Evolutionary conservation across 805 yeast species (phyloP), one percentile per base, ranked within the genome.

Genomic region (Candida dajiaensis): DNA sequence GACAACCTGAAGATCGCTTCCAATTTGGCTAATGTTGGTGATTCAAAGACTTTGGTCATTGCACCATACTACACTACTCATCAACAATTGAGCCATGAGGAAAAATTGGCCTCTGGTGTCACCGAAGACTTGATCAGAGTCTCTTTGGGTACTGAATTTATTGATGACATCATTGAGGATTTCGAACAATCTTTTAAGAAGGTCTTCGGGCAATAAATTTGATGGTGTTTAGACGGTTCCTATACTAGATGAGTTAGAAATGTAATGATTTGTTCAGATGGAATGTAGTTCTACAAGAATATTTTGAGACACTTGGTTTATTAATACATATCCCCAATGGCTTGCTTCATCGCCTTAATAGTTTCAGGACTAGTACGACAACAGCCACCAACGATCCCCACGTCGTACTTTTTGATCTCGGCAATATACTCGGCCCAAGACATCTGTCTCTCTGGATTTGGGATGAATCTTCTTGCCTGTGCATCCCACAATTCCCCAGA

Each of bases 61-160:
- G 90, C 97, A 45, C 99, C 99, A 54, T 90, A 84, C 76, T 89
- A 78, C 69, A 94, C 98, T 37, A 92, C 98, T 22, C 99, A 92
- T 69, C 90, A 89, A 66, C 98, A 94, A 72, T 77, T 92, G 62
- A 67, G 72, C 38, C 89, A 86, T 40, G 85, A 81, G 54, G 97
- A 89, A 72, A 88, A 87, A 70, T 47, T 69, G 38, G 80, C 84
- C 13, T 75, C 95, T 42, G 97, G 97, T 68, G 97, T 92, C 48
- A 78, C 94, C 46, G 82, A 85, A 58, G 97, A 88, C 55, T 77
- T 89, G 62, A 81, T 92, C 58, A 83, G 99, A 72, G 83, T 89
- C 40, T 80, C 95, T 40, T 86, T 88, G 41, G 98, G 98, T 63
- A 84, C 89, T 45, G 98, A 90, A 72, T 82, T 78, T 65, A 85